Percentiles rank a stretch among this genome's conserved stretches.
phyloP scores from a whole-genome alignment of 1,284 basidiomycete species.

The Vanrija sp. region DNA sequence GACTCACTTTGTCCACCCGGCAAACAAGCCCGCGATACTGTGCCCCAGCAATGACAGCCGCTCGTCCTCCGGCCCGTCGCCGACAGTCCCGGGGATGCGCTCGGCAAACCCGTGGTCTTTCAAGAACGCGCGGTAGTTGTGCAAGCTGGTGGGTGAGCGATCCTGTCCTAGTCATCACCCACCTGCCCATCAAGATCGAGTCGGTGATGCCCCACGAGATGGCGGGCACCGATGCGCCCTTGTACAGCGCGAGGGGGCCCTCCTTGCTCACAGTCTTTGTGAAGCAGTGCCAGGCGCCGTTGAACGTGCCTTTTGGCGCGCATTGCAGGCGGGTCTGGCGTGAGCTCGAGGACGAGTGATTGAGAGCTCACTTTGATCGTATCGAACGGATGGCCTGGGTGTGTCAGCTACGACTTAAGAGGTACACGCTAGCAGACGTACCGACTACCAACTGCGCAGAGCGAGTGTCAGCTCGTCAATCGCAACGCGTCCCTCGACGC shows the following conservation, averaged over 20 bases:
- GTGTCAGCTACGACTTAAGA: constrained; percentile 14
- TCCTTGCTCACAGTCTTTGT: constrained; percentile 11
- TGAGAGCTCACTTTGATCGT: constrained; percentile 37
- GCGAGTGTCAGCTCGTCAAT: not conserved
- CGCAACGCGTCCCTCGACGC: not conserved
- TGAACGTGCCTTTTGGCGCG: constrained; percentile 41
- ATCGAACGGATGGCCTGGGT: constrained; percentile 45
- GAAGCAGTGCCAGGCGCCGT: constrained; percentile 45
- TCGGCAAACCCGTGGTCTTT: constrained; percentile 40
- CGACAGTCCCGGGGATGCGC: constrained; percentile 16
- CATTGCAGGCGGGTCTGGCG: constrained; percentile 37
- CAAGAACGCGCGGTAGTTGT: constrained; percentile 46
- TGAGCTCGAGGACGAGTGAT: not conserved
- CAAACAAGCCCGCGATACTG: constrained; percentile 42
- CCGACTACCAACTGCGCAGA: constrained; percentile 5
- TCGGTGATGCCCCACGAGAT: constrained; percentile 49
- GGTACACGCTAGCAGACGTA: not conserved
- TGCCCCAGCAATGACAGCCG: constrained; percentile 44
- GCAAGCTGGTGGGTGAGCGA: constrained; percentile 28
- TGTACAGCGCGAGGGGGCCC: constrained; percentile 46
- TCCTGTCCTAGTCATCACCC: not conserved
- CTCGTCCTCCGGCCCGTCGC: constrained; percentile 1
- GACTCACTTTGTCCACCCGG: constrained; percentile 49
- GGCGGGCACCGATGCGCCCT: constrained; percentile 48
- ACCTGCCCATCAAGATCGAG: constrained; percentile 49